Evolutionary conservation across 164 flowering plant species (phyloP).

Genomic region (Kalanchoe fedtschenkoi): DNA sequence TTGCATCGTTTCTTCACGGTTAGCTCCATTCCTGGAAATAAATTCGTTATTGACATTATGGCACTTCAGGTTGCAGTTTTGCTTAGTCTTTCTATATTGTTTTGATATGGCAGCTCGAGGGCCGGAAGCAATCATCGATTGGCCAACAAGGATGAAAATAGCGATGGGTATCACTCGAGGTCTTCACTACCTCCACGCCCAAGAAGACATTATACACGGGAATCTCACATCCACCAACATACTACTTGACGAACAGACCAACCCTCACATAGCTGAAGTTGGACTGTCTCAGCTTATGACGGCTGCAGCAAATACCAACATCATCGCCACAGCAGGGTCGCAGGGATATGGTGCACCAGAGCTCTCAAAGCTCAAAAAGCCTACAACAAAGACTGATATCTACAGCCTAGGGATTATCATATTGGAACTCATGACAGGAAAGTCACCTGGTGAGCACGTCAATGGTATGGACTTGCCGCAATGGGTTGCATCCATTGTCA

Average conservation of each 20-base stretch:
- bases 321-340: conserved; percentile 71
- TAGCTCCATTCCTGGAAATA: conserved; percentile 13
- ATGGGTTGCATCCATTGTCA: conserved; percentile 94
- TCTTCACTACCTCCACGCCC: conserved; percentile 52
- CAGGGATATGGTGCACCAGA: conserved; percentile 91
- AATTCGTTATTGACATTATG: neutral
- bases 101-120: conserved; percentile 60
- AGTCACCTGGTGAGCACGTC: conserved; percentile 72
- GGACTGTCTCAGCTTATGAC: conserved; percentile 84
- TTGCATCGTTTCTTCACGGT: conserved; percentile 94
- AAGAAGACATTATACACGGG: conserved; percentile 67
- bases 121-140: conserved; percentile 56
- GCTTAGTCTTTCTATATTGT: neutral
- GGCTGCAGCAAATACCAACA: conserved; percentile 47
- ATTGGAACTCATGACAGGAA: conserved; percentile 87
- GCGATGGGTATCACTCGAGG: conserved; percentile 61
- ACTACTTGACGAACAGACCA: conserved; percentile 58
- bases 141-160: conserved; percentile 85
- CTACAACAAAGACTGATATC: conserved; percentile 67
- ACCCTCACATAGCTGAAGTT: conserved; percentile 67
- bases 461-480: conserved; percentile 81
- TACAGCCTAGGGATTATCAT: conserved; percentile 94
- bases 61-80: neutral
- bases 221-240: conserved; percentile 78
- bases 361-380: conserved; percentile 66